A percentile compares a stretch with the other conserved stretches of the same genome.
Conservation (phyloP, 768 basidiomycete genomes). For the Phlegmacium glaucopus region DNA sequence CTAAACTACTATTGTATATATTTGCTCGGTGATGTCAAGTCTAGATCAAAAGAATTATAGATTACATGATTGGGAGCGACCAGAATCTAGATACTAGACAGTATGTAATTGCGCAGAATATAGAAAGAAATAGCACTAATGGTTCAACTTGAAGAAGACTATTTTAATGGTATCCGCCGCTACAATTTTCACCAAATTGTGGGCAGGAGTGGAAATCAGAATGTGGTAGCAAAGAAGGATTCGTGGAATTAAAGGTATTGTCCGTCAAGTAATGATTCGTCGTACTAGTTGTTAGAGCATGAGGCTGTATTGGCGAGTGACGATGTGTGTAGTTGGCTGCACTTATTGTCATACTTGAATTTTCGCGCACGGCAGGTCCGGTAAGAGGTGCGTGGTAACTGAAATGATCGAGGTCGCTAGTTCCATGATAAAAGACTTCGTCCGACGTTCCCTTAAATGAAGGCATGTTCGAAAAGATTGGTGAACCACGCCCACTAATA, state of each 20-base stretch:
- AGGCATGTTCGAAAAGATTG: slow-evolving; percentile 36
- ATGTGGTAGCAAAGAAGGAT: slow-evolving; percentile 28
- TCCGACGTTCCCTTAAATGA: slow-evolving; percentile 35
- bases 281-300: slow-evolving; percentile 9
- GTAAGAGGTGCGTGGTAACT: slow-evolving; percentile 41
- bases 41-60: too few relatives aligned
- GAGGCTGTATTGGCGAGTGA: slow-evolving; percentile 12
- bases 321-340: slow-evolving; percentile 6
- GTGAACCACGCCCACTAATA: slow-evolving; percentile 39
- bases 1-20: too few relatives aligned
- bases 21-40: too few relatives aligned
- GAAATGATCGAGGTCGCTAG: slow-evolving; percentile 50
- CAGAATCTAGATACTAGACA: too few relatives aligned
- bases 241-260: slow-evolving; percentile 19
- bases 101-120: neutral
- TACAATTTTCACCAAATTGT: slow-evolving; percentile 44
- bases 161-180: slow-evolving; percentile 31
- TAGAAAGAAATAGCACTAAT: slow-evolving; percentile 3
- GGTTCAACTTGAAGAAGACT: neutral
- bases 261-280: slow-evolving; percentile 16
- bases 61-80: too few relatives aligned
- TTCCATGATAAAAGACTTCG: slow-evolving; percentile 37
- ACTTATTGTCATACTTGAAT: slow-evolving; percentile 3
- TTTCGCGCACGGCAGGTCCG: slow-evolving; percentile 13
- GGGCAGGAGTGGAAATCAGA: slow-evolving; percentile 37